Base-by-base conservation (phyloP, 306 rosid species). In the Quillaja saponaria region DNA sequence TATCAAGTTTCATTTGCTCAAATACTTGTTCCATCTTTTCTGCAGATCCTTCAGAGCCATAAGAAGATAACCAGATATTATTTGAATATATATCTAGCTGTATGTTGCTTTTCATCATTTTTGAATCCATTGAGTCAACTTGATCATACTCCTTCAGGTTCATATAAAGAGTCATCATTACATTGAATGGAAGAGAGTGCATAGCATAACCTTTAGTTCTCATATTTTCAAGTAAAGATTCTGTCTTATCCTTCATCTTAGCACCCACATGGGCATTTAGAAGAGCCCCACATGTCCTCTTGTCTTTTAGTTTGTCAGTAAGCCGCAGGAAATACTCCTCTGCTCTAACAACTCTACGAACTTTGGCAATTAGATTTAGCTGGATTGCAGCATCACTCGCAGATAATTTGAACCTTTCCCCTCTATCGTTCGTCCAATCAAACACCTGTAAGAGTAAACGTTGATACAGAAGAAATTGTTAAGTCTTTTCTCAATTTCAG, bases 151-250 rank as follows among this genome's bases (percentile, higher is more conserved):
- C 95, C 78, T 68, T 75, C 28, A 81, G 77, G 72, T 89, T 89
- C 97, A 83, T 83, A 74, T 89, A 94, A 53, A 94, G 85, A 68
- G 96, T 94, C 99, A 94, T 94, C 97, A 94, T 94, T 61, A 87
- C 92, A 75, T 94, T 94, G 76, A 64, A 89, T 47, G 99, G 87
- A 52, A 94, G 96, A 0, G 95, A 19, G 45, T 87, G 86, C 35
- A 55, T 38, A 10, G 91, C 85, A 70, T 78, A 79, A 19, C 81
- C 85, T 78, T 83, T 94, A 54, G 50, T 71, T 79, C 89, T 85
- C 91, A 94, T 94, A 68, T 41, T 58, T 14, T 82, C 97, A 11
- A 94, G 81, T 66, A 94, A 64, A 57, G 85, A 67, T 73, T 94
- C 99, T 7, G 97, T 95, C 59, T 89, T 83, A 48, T 85, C 90